phyloP scores from a whole-genome alignment of 306 rosid species.

The Quercus mongolica region DNA sequence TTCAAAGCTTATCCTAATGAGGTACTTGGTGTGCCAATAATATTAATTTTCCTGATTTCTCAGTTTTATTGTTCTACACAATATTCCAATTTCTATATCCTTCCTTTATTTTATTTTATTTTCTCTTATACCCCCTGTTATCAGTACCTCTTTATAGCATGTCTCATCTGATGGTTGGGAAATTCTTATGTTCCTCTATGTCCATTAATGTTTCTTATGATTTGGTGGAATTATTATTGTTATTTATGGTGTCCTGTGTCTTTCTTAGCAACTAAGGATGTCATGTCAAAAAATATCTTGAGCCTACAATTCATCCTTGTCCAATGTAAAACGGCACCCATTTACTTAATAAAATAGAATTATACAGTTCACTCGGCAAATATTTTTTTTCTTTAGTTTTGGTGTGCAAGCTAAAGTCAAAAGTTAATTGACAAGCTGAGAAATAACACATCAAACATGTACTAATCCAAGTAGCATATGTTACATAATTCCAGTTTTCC shows the following conservation, averaged over 20 bases:
- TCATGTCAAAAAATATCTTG: too few relatives aligned
- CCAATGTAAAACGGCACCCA: too few relatives aligned
- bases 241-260: neutral
- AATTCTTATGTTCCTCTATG: neutral
- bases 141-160: neutral
- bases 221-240: neutral
- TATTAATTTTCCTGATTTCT: conserved; percentile 5
- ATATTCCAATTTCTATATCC: neutral
- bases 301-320: too few relatives aligned
- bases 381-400: neutral
- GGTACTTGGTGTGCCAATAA: conserved; percentile 36
- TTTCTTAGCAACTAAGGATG: neutral
- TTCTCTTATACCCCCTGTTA: neutral
- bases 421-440: neutral
- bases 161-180: neutral
- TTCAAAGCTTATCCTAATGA: conserved; percentile 57
- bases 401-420: conserved; percentile 2
- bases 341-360: too few relatives aligned
- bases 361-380: neutral
- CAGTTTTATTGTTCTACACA: neutral
- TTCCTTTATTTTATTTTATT: neutral
- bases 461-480: neutral
- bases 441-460: neutral
- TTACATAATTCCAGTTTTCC: neutral
- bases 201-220: neutral